A percentile compares a stretch with the other conserved stretches of the same genome.
phyloP scores from a whole-genome alignment of 371 early-diverging fungal species.

The Actinomucor elegans region DNA sequence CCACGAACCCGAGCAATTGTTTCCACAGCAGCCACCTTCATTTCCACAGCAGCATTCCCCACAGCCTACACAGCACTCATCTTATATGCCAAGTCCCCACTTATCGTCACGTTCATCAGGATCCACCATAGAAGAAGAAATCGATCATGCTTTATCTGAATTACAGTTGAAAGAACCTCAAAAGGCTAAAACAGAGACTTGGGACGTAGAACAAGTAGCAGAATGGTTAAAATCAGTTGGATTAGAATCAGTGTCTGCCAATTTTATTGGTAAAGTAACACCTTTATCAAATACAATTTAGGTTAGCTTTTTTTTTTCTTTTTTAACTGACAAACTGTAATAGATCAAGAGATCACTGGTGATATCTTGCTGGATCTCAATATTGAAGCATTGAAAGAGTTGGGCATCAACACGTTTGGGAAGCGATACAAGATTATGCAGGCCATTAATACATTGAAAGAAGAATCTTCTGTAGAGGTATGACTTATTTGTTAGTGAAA shows the following conservation, averaged over 20 bases:
- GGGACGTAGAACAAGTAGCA: conserved; percentile 45
- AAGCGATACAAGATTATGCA: conserved; percentile 72
- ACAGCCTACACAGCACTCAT: neutral
- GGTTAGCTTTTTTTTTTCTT: neutral
- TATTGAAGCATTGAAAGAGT: conserved; percentile 65
- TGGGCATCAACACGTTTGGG: conserved; percentile 69
- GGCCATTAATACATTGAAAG: conserved; percentile 59
- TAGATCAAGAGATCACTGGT: conserved; percentile 73
- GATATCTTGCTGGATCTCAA: conserved; percentile 67
- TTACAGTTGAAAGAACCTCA: conserved; percentile 1
- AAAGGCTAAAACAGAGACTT: conserved; percentile 24
- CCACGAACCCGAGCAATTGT: no score
- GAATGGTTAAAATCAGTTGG: conserved; percentile 54
- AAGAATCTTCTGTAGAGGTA: conserved; percentile 11
- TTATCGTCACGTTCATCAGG: conserved; percentile 19
- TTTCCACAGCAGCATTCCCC: neutral
- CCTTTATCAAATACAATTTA: neutral
- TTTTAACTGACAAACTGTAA: neutral
- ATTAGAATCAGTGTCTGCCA: conserved; percentile 50
- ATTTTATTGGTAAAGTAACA: conserved; percentile 59
- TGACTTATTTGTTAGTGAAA: neutral
- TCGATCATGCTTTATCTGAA: conserved; percentile 29
- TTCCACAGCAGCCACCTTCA: neutral
- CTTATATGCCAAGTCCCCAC: conserved; percentile 17
- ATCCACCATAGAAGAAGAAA: conserved; percentile 32